Conservation (phyloP, 176 grass and related monocot species). For the Carex littledalei region DNA sequence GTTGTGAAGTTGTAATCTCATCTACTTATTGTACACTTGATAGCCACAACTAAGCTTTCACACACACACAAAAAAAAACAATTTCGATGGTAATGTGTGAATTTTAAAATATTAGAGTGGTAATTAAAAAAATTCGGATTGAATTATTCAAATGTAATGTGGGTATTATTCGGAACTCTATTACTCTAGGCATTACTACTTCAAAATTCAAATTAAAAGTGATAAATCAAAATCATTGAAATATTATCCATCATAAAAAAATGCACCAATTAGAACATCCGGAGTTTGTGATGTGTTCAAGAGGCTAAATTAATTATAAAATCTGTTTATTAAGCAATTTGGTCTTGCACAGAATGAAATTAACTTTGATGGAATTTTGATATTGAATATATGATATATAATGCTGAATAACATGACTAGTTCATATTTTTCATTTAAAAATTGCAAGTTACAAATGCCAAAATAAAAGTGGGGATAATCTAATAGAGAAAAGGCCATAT, state of each 20-base stretch:
- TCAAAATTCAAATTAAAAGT: not conserved
- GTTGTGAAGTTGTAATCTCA: too few relatives aligned
- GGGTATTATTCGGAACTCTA: too few relatives aligned
- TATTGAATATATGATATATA: not conserved
- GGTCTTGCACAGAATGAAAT: not conserved
- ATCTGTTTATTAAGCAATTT: not conserved
- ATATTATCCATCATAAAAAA: not conserved
- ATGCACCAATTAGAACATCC: not conserved
- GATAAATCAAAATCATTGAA: not conserved
- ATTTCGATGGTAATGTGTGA: too few relatives aligned
- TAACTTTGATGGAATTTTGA: not conserved
- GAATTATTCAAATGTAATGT: too few relatives aligned
- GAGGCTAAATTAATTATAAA: not conserved
- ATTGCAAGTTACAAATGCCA: not conserved
- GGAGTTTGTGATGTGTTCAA: not conserved
- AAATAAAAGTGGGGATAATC: not conserved
- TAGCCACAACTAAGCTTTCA: too few relatives aligned
- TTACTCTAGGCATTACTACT: not conserved
- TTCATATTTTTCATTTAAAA: not conserved
- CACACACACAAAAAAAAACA: too few relatives aligned
- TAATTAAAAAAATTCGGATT: too few relatives aligned
- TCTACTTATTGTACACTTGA: too few relatives aligned
- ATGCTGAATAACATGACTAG: not conserved
- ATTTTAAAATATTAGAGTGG: too few relatives aligned
- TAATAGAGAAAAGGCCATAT: not conserved